phyloP scores from a whole-genome alignment of 306 rosid genomes.

The Fagus crenata region DNA sequence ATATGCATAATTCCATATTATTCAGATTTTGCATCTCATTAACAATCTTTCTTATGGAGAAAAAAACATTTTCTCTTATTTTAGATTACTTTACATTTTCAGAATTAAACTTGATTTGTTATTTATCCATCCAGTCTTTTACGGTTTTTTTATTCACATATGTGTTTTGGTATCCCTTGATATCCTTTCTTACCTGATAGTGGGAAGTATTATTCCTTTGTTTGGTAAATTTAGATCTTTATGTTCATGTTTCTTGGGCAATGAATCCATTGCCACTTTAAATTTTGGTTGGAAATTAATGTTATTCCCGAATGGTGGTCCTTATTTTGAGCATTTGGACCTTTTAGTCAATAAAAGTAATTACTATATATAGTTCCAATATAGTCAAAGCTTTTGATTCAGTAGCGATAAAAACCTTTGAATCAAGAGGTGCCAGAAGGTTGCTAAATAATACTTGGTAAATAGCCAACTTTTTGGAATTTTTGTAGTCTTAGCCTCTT shows the following conservation, averaged over 20 bases:
- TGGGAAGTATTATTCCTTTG: background rate
- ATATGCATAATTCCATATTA: conserved; percentile 6
- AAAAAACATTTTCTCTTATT: too few relatives aligned
- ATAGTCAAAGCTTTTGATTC: background rate
- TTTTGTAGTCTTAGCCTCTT: too few relatives aligned
- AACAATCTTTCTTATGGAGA: background rate
- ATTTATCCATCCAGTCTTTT: background rate
- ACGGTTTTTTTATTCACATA: background rate
- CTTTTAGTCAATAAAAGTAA: background rate
- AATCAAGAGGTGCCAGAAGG: background rate
- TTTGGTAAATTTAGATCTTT: background rate
- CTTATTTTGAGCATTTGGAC: background rate
- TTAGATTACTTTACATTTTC: too few relatives aligned
- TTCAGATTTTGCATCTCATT: background rate
- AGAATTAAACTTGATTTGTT: too few relatives aligned
- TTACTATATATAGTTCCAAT: background rate
- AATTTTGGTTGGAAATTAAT: too few relatives aligned
- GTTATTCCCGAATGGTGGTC: too few relatives aligned
- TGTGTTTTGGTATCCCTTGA: background rate
- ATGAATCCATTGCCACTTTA: too few relatives aligned
- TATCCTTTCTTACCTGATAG: background rate
- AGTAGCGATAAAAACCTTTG: background rate
- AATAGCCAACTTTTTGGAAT: too few relatives aligned
- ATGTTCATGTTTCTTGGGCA: too few relatives aligned
- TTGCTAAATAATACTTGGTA: background rate